Conservation (phyloP, 371 early-diverging fungal genomes). For the Mortierella sp. region DNA sequence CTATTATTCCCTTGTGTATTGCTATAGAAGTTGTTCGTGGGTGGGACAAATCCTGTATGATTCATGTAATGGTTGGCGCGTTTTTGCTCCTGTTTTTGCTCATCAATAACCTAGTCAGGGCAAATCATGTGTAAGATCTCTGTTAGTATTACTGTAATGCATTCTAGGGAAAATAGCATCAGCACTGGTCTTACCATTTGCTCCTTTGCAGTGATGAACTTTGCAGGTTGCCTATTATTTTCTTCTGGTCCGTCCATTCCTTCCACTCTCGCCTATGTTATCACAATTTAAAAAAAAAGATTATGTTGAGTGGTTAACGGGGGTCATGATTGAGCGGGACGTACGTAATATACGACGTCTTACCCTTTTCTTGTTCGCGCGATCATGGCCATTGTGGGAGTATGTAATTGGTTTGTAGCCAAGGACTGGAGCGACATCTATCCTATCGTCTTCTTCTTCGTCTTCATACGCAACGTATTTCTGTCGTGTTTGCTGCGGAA, state of each 20-base stretch:
- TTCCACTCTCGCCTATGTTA: conserved; percentile 14
- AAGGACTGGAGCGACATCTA: conserved; percentile 9
- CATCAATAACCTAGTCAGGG: conserved; percentile 26
- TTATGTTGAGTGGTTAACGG: background rate
- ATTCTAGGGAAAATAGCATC: background rate
- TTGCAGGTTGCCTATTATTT: background rate
- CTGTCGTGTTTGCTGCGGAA: background rate
- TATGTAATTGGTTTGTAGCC: conserved; percentile 1
- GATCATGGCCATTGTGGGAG: conserved; percentile 33
- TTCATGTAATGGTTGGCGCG: conserved; percentile 27
- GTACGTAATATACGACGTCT: background rate
- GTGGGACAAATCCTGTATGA: conserved; percentile 21
- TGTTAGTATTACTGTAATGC: background rate
- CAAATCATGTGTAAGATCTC: background rate
- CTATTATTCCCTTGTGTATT: conserved; percentile 5
- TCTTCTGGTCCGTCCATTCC: conserved; percentile 12
- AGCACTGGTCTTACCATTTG: conserved; percentile 33
- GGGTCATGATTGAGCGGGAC: too few species aligned
- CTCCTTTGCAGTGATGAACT: conserved; percentile 52
- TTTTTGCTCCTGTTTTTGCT: conserved; percentile 37
- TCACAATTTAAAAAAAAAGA: background rate
- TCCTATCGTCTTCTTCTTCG: conserved; percentile 13
- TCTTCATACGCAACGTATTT: conserved; percentile 24
- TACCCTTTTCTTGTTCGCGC: conserved; percentile 41
- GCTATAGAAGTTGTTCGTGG: conserved; percentile 1